Evolutionary conservation across 768 basidiomycete species (phyloP), one percentile per base, ranked within the genome.

Genomic region (Dacryopinax spathularia): DNA sequence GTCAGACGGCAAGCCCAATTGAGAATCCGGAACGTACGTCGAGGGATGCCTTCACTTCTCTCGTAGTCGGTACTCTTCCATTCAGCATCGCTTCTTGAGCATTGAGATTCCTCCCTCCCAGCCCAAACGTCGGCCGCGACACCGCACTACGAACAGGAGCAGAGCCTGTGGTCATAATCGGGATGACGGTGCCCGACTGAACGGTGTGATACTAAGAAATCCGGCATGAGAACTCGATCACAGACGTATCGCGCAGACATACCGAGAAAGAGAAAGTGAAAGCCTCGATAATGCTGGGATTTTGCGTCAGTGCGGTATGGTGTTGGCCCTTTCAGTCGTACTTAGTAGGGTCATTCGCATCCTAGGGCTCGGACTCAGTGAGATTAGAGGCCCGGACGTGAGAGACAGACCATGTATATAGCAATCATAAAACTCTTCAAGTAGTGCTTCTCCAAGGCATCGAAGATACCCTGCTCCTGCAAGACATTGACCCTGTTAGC

Each of bases 251-350:
- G n/a, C n/a, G n/a, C n/a, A n/a, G n/a, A n/a, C n/a, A n/a, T 67
- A 87, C 88, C 68, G 84, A 81, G 69, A 92, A 90, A 69, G 90
- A 88, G 75, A 92, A 92, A 0, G 88, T 91, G 69, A 91, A 92
- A 15, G 91, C 86, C 72, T 92, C 90, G 25, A 91, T 80, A 63
- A 92, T 87, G 74, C 90, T 92, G 31, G 25, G 20, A 27, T 33
- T 5, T n/a, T n/a, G 33, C 12, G 60, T 61, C 13, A 33, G 18
- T 31, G 12, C 33, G 35, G 4, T n/a, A 2, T 16, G 43, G 29
- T 10, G 34, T 35, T 1, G 29, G 29, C 16, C 66, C 18, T 39
- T 69, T 65, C 37, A 70, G 75, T 64, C 75, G n/a, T n/a, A 87
- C 88, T 93, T 91, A 69, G 81, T 88, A 0, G 91, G 91, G 73